phyloP scores from a whole-genome alignment of 2,329 filamentous ascomycete genomes.

The Chrysoporthe cubensis region DNA sequence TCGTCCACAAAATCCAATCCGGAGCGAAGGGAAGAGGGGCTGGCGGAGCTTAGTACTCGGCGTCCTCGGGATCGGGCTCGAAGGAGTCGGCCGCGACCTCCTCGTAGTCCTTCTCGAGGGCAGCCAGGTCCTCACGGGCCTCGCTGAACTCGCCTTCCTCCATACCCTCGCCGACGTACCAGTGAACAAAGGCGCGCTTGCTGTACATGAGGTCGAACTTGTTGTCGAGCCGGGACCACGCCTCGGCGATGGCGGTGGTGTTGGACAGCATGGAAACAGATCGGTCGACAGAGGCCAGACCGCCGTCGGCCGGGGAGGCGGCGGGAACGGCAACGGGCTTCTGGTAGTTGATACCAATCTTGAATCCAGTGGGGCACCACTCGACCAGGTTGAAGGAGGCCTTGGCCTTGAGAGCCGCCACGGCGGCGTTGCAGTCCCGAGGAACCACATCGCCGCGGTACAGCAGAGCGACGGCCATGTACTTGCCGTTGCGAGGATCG shows the following conservation, averaged over 20 bases:
- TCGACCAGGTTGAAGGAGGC: conserved; percentile 74
- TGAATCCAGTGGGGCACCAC: conserved; percentile 78
- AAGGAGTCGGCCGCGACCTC: conserved; percentile 78
- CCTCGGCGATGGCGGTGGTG: conserved; percentile 74
- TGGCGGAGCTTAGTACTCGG: conserved; percentile 71
- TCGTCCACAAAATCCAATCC: conserved; percentile 17
- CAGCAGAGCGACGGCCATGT: conserved; percentile 74
- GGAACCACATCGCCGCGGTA: conserved; percentile 75
- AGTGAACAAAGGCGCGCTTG: conserved; percentile 77
- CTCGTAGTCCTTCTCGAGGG: conserved; percentile 85
- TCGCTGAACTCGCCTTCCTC: conserved; percentile 90
- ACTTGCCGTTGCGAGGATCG: conserved; percentile 74
- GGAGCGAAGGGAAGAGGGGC: not conserved
- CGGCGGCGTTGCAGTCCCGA: conserved; percentile 69
- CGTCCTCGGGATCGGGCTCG: conserved; percentile 65
- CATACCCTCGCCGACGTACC: conserved; percentile 89
- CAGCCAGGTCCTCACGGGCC: conserved; percentile 83
- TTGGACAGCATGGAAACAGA: conserved; percentile 75
- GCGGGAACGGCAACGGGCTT: conserved; percentile 64
- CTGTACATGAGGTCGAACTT: conserved; percentile 81
- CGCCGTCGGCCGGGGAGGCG: conserved; percentile 56
- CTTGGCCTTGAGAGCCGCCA: conserved; percentile 71
- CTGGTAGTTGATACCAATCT: conserved; percentile 77
- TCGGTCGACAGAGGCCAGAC: conserved; percentile 64
- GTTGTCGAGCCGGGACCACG: conserved; percentile 73